Conservation (phyloP, 208 protist species). For the Trypanosoma mega region DNA sequence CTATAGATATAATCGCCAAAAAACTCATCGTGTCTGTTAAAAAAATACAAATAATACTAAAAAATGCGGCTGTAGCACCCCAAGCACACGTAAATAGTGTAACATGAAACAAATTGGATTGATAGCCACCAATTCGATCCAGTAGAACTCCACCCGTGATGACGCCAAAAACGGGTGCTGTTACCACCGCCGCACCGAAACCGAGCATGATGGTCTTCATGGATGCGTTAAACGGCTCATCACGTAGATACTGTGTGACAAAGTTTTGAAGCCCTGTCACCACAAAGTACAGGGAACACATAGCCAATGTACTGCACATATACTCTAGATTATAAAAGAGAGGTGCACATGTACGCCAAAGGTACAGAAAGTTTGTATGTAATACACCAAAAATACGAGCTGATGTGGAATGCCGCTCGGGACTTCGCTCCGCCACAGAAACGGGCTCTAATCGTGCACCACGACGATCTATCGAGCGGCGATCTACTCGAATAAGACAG, state of each 20-base stretch:
- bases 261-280: conserved; percentile 90
- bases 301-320: conserved; percentile 73
- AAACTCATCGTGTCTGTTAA: conserved; percentile 58
- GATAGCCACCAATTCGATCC: conserved; percentile 85
- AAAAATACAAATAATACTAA: conserved; percentile 80
- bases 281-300: conserved; percentile 91
- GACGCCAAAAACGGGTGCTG: conserved; percentile 82
- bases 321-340: conserved; percentile 66
- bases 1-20: conserved; percentile 73
- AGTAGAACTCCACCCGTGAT: conserved; percentile 82
- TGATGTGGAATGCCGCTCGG: neutral
- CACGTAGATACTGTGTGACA: conserved; percentile 88
- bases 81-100: conserved; percentile 53
- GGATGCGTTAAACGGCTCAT: conserved; percentile 73
- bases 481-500: conserved; percentile 52
- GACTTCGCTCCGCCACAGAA: neutral
- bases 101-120: conserved; percentile 60
- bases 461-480: conserved; percentile 51
- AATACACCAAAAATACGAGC: conserved; percentile 18
- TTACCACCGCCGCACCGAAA: conserved; percentile 77
- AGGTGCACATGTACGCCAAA: conserved; percentile 26
- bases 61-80: conserved; percentile 52
- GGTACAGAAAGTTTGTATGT: conserved; percentile 8
- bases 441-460: neutral
- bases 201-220: conserved; percentile 80